phyloP scores from a whole-genome alignment of 345 rosid genomes.

The Pistacia vera region DNA sequence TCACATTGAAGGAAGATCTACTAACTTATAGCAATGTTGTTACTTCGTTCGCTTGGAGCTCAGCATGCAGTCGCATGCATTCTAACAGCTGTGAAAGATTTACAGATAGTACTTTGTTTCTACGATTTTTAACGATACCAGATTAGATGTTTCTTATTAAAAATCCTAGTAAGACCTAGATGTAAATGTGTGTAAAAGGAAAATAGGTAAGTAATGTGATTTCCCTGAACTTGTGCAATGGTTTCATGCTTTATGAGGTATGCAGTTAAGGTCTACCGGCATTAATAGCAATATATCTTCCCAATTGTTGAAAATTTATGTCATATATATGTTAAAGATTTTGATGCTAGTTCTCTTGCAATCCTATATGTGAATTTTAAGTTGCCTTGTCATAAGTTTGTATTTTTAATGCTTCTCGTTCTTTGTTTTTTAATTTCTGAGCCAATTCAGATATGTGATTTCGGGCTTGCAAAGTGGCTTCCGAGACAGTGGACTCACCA shows the following conservation, averaged over 20 bases:
- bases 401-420: not conserved
- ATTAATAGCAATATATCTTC: not conserved
- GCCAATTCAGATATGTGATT: conserved; percentile 74
- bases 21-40: not conserved
- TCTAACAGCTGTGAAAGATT: not conserved
- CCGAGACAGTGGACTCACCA: conserved; percentile 83
- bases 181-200: not conserved
- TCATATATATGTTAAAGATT: not conserved
- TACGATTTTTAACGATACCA: not conserved
- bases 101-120: not conserved
- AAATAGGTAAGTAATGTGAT: not conserved
- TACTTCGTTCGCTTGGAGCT: not conserved
- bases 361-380: not conserved
- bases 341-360: not conserved
- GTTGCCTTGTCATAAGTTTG: conserved; percentile 2
- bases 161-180: not conserved
- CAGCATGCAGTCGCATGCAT: not conserved
- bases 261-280: not conserved
- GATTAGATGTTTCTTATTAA: not conserved
- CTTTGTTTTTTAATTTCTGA: conserved; percentile 17
- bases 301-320: not conserved
- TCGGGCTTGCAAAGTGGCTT: conserved; percentile 95
- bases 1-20: not conserved
- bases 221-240: not conserved
- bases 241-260: not conserved